Evolutionary conservation across 768 basidiomycete species (phyloP).

Genomic region (Lentinula lateritia): DNA sequence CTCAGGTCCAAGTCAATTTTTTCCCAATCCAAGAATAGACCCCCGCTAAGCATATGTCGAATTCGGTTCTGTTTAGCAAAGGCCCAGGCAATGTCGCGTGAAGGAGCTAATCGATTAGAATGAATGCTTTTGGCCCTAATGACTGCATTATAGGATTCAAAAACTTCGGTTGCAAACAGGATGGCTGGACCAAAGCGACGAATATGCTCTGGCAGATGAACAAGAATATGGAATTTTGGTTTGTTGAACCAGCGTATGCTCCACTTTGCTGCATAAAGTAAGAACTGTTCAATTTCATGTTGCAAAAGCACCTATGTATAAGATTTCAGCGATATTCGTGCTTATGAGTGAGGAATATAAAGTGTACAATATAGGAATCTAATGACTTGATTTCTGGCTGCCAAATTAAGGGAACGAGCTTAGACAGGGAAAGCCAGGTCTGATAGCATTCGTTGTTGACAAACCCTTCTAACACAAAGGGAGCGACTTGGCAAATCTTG

Average conservation of each 20-base stretch:
- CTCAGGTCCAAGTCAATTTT: no score
- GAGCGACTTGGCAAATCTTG: no score
- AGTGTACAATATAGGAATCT: no score
- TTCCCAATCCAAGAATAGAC: background rate
- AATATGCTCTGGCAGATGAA: background rate
- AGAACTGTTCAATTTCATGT: background rate
- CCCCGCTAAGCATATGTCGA: background rate
- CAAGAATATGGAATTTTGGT: background rate
- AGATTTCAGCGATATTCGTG: background rate
- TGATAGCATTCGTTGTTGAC: no score
- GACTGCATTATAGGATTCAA: conserved; percentile 21
- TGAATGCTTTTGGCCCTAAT: conserved; percentile 15
- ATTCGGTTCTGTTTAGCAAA: conserved; percentile 8
- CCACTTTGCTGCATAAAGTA: background rate
- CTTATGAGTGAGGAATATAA: background rate
- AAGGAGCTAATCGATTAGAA: conserved; percentile 1
- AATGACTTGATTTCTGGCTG: no score
- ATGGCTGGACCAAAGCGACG: background rate
- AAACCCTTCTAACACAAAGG: no score
- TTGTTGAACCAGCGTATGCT: background rate
- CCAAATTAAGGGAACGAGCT: no score
- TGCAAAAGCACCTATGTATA: background rate
- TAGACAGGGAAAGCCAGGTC: no score
- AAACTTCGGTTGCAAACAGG: conserved; percentile 11
- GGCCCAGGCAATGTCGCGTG: conserved; percentile 13